Evolutionary conservation across 192 early-diverging fungal species (phyloP).

Genomic region (Linnemannia zychae): DNA sequence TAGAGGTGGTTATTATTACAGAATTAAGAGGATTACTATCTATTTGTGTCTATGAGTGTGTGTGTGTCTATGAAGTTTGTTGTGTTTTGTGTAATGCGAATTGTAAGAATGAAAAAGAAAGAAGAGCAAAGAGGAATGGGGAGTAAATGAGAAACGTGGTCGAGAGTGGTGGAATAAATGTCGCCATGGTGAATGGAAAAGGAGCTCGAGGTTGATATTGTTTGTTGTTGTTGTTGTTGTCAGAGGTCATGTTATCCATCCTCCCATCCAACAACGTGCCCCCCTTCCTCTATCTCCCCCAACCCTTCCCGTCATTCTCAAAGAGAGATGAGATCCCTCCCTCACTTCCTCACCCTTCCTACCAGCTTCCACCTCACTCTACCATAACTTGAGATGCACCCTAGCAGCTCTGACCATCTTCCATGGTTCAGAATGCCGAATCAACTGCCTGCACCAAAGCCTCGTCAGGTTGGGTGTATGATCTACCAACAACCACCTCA

Average conservation of each 20-base stretch:
- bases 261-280: background rate
- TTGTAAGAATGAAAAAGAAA: background rate
- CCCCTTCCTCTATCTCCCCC: background rate
- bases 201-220: background rate
- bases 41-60: background rate
- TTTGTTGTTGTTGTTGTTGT: background rate
- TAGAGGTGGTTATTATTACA: background rate
- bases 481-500: slow-evolving; percentile 45
- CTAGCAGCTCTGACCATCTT: slow-evolving; percentile 32
- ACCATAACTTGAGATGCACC: slow-evolving; percentile 43
- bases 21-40: background rate
- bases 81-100: background rate
- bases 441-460: slow-evolving; percentile 51
- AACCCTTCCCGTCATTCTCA: background rate
- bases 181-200: background rate
- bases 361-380: background rate
- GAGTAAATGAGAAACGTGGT: background rate
- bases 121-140: background rate
- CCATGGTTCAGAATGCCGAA: slow-evolving; percentile 53
- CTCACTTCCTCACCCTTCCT: background rate
- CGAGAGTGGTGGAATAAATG: background rate
- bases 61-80: background rate
- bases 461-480: slow-evolving; percentile 49
- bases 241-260: background rate
- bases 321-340: background rate